phyloP scores from a whole-genome alignment of 192 early-diverging fungal species.

The Coemansia sp. region DNA sequence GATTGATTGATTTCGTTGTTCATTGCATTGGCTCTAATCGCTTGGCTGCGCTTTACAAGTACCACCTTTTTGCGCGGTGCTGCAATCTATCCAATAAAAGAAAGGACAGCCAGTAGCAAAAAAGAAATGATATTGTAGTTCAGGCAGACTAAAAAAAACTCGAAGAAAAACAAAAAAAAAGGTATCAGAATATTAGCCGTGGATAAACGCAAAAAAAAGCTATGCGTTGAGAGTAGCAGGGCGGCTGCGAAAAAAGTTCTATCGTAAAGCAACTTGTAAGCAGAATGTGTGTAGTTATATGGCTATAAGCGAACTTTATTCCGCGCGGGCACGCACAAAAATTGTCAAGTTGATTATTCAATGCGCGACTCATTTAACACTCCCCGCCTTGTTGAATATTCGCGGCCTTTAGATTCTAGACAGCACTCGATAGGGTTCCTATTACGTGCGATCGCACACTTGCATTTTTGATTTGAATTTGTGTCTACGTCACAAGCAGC shows the following conservation, averaged over 20 bases:
- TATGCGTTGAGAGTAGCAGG: background rate
- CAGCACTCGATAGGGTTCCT: background rate
- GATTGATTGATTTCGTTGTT: constrained; percentile 32
- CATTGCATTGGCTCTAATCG: constrained; percentile 29
- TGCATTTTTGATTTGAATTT: background rate
- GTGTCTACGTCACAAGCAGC: background rate
- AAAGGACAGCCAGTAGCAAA: background rate
- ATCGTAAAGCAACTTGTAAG: background rate
- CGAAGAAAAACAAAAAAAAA: constrained; percentile 6
- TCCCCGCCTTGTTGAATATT: background rate
- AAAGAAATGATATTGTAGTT: background rate
- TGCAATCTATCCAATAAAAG: background rate
- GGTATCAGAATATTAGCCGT: too few relatives aligned
- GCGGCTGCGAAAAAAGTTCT: background rate
- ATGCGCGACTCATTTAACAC: background rate
- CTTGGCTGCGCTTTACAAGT: background rate
- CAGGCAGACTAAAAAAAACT: background rate
- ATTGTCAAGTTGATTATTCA: background rate
- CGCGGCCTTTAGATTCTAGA: constrained; percentile 9
- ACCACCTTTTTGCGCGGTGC: background rate
- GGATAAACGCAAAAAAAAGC: background rate
- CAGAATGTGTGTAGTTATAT: background rate
- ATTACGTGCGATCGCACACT: background rate
- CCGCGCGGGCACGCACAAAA: background rate
- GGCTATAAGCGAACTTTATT: background rate